Evolutionary conservation across 2,329 filamentous ascomycete species (phyloP).

Genomic region (Botrytis cinerea): DNA sequence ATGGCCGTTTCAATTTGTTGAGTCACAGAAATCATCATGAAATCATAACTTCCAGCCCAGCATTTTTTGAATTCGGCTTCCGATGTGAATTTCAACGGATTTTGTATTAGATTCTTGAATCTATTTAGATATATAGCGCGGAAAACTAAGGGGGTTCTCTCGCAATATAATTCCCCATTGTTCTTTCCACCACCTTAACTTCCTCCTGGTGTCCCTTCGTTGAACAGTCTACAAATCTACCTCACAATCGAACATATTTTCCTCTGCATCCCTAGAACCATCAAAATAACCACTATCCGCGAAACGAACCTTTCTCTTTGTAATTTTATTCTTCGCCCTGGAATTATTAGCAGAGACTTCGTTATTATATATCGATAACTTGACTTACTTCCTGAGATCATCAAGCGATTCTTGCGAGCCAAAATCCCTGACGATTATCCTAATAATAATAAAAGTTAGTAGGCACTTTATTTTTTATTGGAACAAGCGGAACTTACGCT

Average conservation of each 20-base stretch:
- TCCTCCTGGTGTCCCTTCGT: background rate
- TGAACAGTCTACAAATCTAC: background rate
- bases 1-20: too few species aligned
- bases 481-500: background rate
- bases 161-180: too few species aligned
- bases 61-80: too few species aligned
- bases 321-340: background rate
- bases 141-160: too few species aligned
- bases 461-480: rapidly evolving
- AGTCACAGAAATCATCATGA: too few species aligned
- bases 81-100: background rate
- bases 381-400: background rate
- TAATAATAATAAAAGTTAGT: background rate
- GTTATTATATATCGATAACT: rapidly evolving
- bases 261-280: background rate
- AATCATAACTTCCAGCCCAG: too few species aligned
- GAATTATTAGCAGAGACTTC: background rate
- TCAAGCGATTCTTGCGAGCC: background rate
- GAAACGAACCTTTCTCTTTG: background rate
- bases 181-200: background rate
- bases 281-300: background rate
- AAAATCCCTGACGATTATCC: background rate
- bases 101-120: background rate
- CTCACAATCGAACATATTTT: background rate
- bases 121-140: too few species aligned